Conservation (phyloP, 1,284 basidiomycete species). For the Singerocomus inundabilis region DNA sequence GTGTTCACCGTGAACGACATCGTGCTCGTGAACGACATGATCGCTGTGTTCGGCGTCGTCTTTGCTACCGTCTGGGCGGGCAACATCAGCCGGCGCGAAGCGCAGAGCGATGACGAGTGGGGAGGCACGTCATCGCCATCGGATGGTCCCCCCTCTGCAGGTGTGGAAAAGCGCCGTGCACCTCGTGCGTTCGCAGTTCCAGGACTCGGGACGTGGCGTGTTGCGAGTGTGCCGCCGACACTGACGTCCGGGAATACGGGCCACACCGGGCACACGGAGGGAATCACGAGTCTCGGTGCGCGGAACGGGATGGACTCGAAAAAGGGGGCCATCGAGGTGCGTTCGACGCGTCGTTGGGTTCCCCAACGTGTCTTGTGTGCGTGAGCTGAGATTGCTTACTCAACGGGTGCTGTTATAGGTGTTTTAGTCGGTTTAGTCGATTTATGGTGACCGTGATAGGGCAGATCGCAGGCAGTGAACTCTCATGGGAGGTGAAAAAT, state of each 20-base stretch:
- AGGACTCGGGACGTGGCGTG: constrained; percentile 22
- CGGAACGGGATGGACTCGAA: neutral
- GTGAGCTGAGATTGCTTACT: neutral
- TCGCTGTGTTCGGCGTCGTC: constrained; percentile 32
- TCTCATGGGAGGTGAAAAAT: no score
- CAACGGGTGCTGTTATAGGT: neutral
- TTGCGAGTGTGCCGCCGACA: constrained; percentile 9
- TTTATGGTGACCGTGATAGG: no score
- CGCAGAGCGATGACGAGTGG: neutral
- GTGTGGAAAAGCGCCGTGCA: neutral
- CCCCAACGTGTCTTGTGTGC: no score
- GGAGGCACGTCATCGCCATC: neutral
- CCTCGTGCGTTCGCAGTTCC: constrained; percentile 9
- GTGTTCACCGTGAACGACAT: constrained; percentile 28
- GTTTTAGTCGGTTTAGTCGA: neutral
- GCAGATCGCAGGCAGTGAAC: no score
- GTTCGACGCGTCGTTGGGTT: neutral
- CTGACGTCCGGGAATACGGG: constrained; percentile 9
- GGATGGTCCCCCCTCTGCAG: neutral
- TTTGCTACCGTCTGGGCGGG: constrained; percentile 25
- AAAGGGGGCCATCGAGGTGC: constrained; percentile 7
- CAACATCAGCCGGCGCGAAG: constrained; percentile 4
- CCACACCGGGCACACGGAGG: neutral
- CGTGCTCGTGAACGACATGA: constrained; percentile 25
- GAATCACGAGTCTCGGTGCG: no score